Evolutionary conservation across 768 basidiomycete genomes (phyloP).

Genomic region (Trichaptum fuscoviolaceum): DNA sequence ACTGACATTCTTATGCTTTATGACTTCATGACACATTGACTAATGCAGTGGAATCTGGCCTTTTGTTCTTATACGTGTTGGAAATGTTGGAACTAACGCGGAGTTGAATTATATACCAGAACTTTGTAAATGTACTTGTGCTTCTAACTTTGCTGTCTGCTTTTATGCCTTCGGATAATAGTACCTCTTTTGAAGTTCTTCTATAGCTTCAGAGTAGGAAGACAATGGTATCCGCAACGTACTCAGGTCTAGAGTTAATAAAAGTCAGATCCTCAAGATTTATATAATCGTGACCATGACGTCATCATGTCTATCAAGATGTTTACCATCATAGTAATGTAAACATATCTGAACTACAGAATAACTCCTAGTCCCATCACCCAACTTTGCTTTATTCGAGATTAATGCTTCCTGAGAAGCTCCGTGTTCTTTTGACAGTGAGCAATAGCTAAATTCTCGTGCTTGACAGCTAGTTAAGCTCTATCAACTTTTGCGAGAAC

Average conservation of each 20-base stretch:
- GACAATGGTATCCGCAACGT: too few relatives aligned
- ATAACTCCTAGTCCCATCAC: not conserved
- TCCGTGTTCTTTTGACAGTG: slow-evolving; percentile 40
- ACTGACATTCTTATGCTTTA: not conserved
- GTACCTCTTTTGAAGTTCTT: not conserved
- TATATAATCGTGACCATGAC: not conserved
- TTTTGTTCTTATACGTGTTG: slow-evolving; percentile 5
- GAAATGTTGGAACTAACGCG: slow-evolving; percentile 2
- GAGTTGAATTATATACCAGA: not conserved
- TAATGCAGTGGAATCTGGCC: not conserved
- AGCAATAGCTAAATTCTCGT: slow-evolving; percentile 19
- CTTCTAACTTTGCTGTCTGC: not conserved
- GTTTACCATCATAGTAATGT: too few relatives aligned
- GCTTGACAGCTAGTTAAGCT: slow-evolving; percentile 4
- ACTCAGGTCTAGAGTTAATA: too few relatives aligned
- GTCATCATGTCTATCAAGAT: not conserved
- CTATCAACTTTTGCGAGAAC: slow-evolving; percentile 40
- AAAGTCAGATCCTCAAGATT: not conserved
- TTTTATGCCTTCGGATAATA: not conserved
- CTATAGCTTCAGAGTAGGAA: not conserved
- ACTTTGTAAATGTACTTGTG: not conserved
- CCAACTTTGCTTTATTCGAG: not conserved
- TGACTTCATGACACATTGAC: not conserved
- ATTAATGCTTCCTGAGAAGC: slow-evolving; percentile 20
- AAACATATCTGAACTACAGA: too few relatives aligned